Conservation (phyloP, 306 rosid species). For the Cicer chorassanicum region DNA sequence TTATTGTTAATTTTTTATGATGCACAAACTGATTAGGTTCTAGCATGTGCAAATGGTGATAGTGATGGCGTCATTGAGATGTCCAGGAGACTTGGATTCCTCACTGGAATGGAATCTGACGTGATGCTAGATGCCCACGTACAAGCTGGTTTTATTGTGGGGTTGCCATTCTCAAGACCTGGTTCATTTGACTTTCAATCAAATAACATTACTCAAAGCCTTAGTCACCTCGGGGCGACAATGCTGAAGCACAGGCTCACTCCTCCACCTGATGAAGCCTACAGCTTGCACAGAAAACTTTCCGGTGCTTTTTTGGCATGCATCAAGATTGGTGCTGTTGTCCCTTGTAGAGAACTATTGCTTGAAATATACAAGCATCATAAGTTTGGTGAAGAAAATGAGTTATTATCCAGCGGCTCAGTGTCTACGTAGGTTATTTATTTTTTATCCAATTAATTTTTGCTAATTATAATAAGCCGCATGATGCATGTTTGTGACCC, state of each 20-base stretch:
- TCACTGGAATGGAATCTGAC: constrained; percentile 85
- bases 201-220: constrained; percentile 70
- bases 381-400: constrained; percentile 63
- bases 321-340: constrained; percentile 85
- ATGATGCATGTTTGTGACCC: constrained; percentile 40
- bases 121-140: constrained; percentile 92
- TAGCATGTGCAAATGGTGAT: constrained; percentile 84
- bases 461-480: constrained; percentile 30
- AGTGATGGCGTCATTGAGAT: constrained; percentile 75
- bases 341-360: constrained; percentile 84
- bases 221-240: constrained; percentile 85
- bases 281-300: constrained; percentile 95
- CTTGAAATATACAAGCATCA: constrained; percentile 61
- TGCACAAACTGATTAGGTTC: constrained; percentile 60
- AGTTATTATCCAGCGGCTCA: constrained; percentile 49
- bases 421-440: constrained; percentile 41
- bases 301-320: constrained; percentile 95
- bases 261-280: constrained; percentile 94
- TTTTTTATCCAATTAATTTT: constrained; percentile 38
- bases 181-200: constrained; percentile 76
- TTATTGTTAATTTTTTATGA: constrained; percentile 18
- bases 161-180: constrained; percentile 77
- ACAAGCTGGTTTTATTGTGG: constrained; percentile 94
- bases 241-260: constrained; percentile 94
- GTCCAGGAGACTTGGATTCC: constrained; percentile 91